Evolutionary conservation across 2,329 filamentous ascomycete species (phyloP).

Genomic region (Sarocladium oryzae): DNA sequence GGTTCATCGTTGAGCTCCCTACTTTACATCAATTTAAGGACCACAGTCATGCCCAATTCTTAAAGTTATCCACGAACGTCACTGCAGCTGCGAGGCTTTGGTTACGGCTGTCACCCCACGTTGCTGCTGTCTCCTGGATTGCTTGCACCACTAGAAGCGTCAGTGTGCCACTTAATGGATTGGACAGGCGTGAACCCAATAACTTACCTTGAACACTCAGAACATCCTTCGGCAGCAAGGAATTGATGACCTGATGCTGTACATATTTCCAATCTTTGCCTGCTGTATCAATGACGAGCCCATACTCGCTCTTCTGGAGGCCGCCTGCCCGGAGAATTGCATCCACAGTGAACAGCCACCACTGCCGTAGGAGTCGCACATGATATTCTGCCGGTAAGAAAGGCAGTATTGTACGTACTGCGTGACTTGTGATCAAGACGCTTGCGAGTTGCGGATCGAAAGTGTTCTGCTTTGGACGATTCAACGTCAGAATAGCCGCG

Average conservation of each 20-base stretch:
- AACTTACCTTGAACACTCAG: conserved; percentile 75
- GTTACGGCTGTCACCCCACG: conserved; percentile 65
- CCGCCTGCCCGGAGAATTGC: conserved; percentile 57
- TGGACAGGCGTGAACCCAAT: neutral
- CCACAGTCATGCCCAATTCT: conserved; percentile 48
- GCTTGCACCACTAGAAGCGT: conserved; percentile 54
- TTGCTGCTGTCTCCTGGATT: conserved; percentile 66
- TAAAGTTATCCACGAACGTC: conserved; percentile 66
- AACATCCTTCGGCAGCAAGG: conserved; percentile 62
- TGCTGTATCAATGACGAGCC: conserved; percentile 39
- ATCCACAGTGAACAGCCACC: conserved; percentile 78
- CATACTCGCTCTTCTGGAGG: neutral
- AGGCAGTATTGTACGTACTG: conserved; percentile 78
- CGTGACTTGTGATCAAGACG: conserved; percentile 78
- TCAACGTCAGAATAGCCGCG: conserved; percentile 56
- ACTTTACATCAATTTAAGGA: too few relatives aligned
- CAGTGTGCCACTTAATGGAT: conserved; percentile 1
- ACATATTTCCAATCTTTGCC: conserved; percentile 73
- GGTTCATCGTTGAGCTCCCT: too few relatives aligned
- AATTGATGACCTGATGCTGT: conserved; percentile 61
- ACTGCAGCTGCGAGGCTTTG: conserved; percentile 63
- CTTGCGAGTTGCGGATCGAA: conserved; percentile 85
- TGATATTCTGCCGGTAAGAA: conserved; percentile 69
- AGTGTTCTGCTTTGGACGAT: conserved; percentile 48
- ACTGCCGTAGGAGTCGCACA: conserved; percentile 68